These are phyloP conservation scores for Ceratobasidium sp. DNA, from an alignment of 1,284 basidiomycete genomes.

Conservation along the genomic window DNA sequence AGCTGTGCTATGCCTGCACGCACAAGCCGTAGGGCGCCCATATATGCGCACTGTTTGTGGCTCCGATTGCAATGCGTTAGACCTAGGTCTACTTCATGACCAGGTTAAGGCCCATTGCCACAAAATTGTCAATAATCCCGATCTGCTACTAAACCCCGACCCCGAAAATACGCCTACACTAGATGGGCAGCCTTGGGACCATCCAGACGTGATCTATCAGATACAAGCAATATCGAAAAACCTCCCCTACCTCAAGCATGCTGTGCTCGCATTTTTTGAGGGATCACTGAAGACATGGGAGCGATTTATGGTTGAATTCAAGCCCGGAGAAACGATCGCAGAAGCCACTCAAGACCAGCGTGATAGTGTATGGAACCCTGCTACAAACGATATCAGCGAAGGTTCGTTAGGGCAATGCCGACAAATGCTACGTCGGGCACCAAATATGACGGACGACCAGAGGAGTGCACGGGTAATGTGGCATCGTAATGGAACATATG, in stretches of 20 bases:
- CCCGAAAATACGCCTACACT: neutral
- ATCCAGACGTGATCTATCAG: conserved; percentile 12
- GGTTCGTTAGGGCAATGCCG: conserved; percentile 29
- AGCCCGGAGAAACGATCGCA: conserved; percentile 1
- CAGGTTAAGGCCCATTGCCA: conserved; percentile 27
- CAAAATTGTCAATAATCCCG: conserved; percentile 30
- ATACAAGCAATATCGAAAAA: neutral
- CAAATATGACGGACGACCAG: conserved; percentile 10
- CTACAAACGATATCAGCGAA: conserved; percentile 35
- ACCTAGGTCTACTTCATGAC: conserved; percentile 42
- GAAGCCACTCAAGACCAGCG: neutral
- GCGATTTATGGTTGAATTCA: conserved; percentile 33
- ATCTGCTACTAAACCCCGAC: conserved; percentile 14
- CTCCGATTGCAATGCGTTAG: conserved; percentile 41
- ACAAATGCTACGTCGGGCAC: conserved; percentile 12
- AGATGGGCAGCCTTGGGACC: conserved; percentile 7
- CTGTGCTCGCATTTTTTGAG: conserved; percentile 25
- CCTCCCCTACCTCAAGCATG: conserved; percentile 9
- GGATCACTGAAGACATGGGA: conserved; percentile 21
- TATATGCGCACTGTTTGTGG: conserved; percentile 49
- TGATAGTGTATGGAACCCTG: neutral
- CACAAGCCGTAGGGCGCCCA: conserved; percentile 48
- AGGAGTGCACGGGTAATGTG: conserved; percentile 29
- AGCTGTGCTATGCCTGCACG: conserved; percentile 49
- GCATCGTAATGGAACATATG: conserved; percentile 4